These are phyloP conservation scores for Hordeum marinum DNA, from an alignment of 176 grass and related monocot species.

Conservation along the genomic window DNA sequence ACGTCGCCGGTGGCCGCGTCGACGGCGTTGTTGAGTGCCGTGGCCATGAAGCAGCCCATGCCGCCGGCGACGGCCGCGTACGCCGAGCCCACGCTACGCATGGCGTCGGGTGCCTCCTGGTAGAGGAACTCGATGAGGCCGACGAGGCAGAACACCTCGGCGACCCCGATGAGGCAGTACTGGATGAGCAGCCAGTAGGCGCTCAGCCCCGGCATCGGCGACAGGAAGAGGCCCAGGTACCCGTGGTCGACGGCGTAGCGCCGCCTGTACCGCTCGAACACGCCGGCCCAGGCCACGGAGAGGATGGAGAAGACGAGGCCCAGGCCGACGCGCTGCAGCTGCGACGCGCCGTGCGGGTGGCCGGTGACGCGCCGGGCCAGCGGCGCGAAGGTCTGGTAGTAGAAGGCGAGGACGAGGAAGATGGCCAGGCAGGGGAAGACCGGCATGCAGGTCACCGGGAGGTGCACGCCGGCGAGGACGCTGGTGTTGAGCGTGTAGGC, in stretches of 20 bases:
- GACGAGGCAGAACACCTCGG: constrained; percentile 94
- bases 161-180: constrained; percentile 84
- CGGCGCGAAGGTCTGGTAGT: constrained; percentile 73
- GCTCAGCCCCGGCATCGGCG: constrained; percentile 78
- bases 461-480: constrained; percentile 37
- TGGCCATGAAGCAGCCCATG: constrained; percentile 79
- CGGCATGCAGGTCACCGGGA: constrained; percentile 95
- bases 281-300: constrained; percentile 76
- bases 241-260: constrained; percentile 66
- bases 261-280: constrained; percentile 78
- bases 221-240: constrained; percentile 53
- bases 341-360: constrained; percentile 83
- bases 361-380: constrained; percentile 66
- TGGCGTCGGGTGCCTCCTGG: constrained; percentile 98
- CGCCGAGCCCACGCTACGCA: constrained; percentile 72
- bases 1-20: constrained; percentile 58
- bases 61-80: constrained; percentile 93
- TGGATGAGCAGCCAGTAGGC: constrained; percentile 95
- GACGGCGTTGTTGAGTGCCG: constrained; percentile 68
- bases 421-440: constrained; percentile 85
- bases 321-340: constrained; percentile 82
- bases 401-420: constrained; percentile 79
- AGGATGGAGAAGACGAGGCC: constrained; percentile 67
- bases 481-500: constrained; percentile 87
- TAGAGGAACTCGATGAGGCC: constrained; percentile 90